Percentiles rank a stretch among this genome's conserved stretches.
Evolutionary conservation across 768 basidiomycete species (phyloP).

Genomic region (Leccinum barrowsii): DNA sequence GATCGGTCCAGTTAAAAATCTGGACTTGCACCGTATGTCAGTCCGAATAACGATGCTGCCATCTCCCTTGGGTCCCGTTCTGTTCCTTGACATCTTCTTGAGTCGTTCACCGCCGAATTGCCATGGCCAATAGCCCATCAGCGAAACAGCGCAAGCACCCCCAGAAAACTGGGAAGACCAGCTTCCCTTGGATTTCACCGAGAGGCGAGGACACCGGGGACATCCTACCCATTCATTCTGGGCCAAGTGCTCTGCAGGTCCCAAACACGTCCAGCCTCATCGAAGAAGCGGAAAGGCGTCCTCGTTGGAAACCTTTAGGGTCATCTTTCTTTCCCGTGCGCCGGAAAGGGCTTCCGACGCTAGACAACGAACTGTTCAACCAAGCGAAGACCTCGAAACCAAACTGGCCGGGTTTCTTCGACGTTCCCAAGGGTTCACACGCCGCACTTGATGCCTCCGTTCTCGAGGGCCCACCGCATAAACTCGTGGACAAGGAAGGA

Average conservation of each 20-base stretch:
- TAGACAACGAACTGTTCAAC: slow-evolving; percentile 26
- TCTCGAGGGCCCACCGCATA: background rate
- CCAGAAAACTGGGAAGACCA: background rate
- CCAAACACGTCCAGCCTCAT: slow-evolving; percentile 3
- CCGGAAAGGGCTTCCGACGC: slow-evolving; percentile 7
- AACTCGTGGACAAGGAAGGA: slow-evolving; percentile 13
- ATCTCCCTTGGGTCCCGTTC: background rate
- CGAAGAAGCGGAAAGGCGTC: slow-evolving; percentile 2
- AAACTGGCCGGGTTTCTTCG: slow-evolving; percentile 22
- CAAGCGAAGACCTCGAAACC: slow-evolving; percentile 22
- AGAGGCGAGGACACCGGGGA: background rate
- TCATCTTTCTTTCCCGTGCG: slow-evolving; percentile 17
- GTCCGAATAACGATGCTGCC: background rate
- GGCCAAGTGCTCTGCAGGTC: background rate
- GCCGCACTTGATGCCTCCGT: slow-evolving; percentile 15
- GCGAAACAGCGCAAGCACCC: slow-evolving; percentile 7
- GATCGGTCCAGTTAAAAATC: slow-evolving; percentile 16
- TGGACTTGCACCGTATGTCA: slow-evolving; percentile 3
- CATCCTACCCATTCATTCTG: background rate
- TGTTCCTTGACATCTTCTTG: background rate
- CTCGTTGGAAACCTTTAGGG: slow-evolving; percentile 7
- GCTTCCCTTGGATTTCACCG: background rate
- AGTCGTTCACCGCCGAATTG: background rate
- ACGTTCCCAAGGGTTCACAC: slow-evolving; percentile 16
- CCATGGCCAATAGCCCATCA: slow-evolving; percentile 13